Evolutionary conservation across 1,284 basidiomycete genomes (phyloP), one percentile per base, ranked within the genome.

Genomic region (Apiotrichum siamense): DNA sequence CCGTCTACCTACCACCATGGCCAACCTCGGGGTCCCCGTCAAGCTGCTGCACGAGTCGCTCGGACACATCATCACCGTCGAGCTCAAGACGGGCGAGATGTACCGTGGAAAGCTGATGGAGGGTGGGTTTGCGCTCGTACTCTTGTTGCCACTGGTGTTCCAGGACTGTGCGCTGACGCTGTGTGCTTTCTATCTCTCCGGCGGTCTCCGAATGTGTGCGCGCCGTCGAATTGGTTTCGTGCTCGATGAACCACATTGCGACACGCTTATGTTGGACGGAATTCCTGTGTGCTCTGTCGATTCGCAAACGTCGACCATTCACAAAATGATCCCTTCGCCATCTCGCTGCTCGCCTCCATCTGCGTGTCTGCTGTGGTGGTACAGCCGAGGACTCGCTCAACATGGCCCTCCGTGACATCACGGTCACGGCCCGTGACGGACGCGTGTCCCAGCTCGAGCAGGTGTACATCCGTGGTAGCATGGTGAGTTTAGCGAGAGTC

Each of bases 381-480:
- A 52, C 75, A 98, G 96, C 96, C 60, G 96, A 99, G 76, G 96
- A 99, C 73, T 97, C 94, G 69, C 79, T 98, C 46, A 98, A 98
- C 77, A 92, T 98, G 68, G 91, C 93, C 2, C 75, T 98, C 62
- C 92, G 85, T 74, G 91, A 97, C 59, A 96, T 98, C 67, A 97
- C 94, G 21, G 96, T 97, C 23, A 99, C 96, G 12, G 91, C 89
- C 49, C 84, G 94, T 52, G 96, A 99, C 79, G 96, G 96, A 42
- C 88, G 96, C 67, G 91, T 98, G 38, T 94, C 93, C n/a, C 96
- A 98, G 74, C 80, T 99, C 49, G 94, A 98, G 78, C 94, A 97
- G 75, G 93, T 97, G 37, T 99, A 98, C 76, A 98, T 99, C 65
- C 82, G 96, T 62, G 96, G 96, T 60, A 93, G 88, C 74, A 97